Percentiles rank a stretch among this genome's conserved stretches.
Evolutionary conservation across 2,329 filamentous ascomycete genomes (phyloP).

Genomic region (Metarhizium robertsii): DNA sequence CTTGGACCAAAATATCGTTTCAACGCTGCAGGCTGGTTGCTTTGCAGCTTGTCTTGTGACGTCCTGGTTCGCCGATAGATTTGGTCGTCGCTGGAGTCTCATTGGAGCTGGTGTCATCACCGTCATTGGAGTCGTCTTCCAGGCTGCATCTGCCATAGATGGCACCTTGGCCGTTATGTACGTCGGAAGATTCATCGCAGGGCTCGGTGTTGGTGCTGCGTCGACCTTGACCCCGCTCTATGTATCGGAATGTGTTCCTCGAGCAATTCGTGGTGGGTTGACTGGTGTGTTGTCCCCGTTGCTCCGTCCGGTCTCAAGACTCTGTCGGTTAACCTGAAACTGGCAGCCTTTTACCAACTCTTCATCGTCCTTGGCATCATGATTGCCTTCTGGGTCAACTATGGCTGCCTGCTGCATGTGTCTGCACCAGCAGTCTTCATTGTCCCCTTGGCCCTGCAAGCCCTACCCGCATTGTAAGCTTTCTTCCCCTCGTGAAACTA

Average conservation of each 20-base stretch:
- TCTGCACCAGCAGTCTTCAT: conserved; percentile 42
- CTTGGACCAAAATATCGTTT: conserved; percentile 57
- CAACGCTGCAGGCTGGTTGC: conserved; percentile 60
- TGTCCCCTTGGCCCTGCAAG: conserved; percentile 56
- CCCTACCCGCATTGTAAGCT: conserved; percentile 46
- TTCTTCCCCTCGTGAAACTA: no score
- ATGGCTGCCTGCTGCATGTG: conserved; percentile 38
- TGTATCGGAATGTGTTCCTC: conserved; percentile 39
- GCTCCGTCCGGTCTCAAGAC: neutral
- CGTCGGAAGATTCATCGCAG: conserved; percentile 48
- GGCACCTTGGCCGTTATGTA: conserved; percentile 56
- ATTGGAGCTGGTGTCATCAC: conserved; percentile 48
- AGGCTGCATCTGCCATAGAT: conserved; percentile 42
- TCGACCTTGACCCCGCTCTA: conserved; percentile 36
- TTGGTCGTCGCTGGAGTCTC: conserved; percentile 45
- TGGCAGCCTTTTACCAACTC: conserved; percentile 36
- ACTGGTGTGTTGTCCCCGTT: conserved; percentile 23
- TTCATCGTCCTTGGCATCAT: conserved; percentile 37
- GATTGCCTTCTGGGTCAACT: conserved; percentile 42
- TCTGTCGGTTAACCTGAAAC: neutral
- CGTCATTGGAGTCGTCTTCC: conserved; percentile 53
- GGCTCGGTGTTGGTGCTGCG: conserved; percentile 40
- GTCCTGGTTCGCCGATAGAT: conserved; percentile 42
- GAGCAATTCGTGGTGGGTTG: conserved; percentile 40
- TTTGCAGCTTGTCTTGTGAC: conserved; percentile 54